phyloP scores from a whole-genome alignment of 2,329 filamentous ascomycete genomes.

The Drechslerella dactyloides region DNA sequence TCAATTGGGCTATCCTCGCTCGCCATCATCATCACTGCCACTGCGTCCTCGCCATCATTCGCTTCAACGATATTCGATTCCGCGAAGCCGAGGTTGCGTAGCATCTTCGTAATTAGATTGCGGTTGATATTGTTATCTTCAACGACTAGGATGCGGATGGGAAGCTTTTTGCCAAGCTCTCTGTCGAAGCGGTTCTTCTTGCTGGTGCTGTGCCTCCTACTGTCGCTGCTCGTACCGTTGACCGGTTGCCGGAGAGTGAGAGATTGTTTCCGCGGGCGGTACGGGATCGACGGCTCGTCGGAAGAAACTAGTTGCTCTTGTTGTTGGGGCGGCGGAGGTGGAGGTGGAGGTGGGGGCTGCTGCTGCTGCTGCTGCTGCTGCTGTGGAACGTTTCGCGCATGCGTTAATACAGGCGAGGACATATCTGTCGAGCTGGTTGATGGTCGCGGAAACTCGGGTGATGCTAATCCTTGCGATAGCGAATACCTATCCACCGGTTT shows the following conservation, averaged over 20 bases:
- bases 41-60: constrained; percentile 72
- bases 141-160: constrained; percentile 72
- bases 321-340: constrained; percentile 31
- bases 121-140: constrained; percentile 78
- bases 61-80: constrained; percentile 66
- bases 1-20: constrained; percentile 61
- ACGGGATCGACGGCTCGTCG: constrained; percentile 39
- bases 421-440: constrained; percentile 30
- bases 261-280: constrained; percentile 39
- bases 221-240: constrained; percentile 31
- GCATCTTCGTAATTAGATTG: constrained; percentile 70
- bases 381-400: constrained; percentile 28
- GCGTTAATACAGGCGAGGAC: constrained; percentile 33
- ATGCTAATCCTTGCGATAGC: constrained; percentile 35
- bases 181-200: constrained; percentile 61
- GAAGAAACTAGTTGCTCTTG: constrained; percentile 51
- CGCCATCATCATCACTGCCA: constrained; percentile 66
- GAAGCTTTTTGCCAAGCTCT: constrained; percentile 66
- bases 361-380: constrained; percentile 1
- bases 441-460: constrained; percentile 40
- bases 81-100: constrained; percentile 70
- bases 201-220: not conserved
- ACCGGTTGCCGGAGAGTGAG: constrained; percentile 55
- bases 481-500: constrained; percentile 44
- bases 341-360: not conserved